A percentile compares a stretch with the other conserved stretches of the same genome.
Conservation (phyloP, 2,329 filamentous ascomycete species). For the Exophiala phaeomuriformis region DNA sequence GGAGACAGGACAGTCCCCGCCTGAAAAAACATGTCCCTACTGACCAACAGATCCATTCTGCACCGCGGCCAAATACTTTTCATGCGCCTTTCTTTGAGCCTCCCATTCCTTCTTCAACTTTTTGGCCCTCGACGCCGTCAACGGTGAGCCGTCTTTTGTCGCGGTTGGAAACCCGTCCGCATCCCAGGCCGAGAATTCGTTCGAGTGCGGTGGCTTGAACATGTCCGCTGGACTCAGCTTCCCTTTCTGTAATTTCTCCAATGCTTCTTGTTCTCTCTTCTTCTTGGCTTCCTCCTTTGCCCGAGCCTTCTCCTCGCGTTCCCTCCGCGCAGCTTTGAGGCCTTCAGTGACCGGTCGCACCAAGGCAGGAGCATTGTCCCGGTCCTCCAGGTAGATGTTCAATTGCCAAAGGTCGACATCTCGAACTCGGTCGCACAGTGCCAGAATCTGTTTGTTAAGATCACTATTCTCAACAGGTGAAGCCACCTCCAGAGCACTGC, state of each 20-base stretch:
- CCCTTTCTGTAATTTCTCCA: slow-evolving; percentile 47
- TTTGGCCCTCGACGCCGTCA: slow-evolving; percentile 72
- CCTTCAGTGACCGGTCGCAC: slow-evolving; percentile 60
- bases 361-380: slow-evolving; percentile 60
- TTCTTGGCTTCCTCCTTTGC: slow-evolving; percentile 52
- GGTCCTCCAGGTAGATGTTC: slow-evolving; percentile 82
- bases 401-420: slow-evolving; percentile 74
- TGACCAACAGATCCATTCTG: slow-evolving; percentile 11
- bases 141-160: slow-evolving; percentile 67
- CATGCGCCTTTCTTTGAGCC: slow-evolving; percentile 76
- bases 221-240: slow-evolving; percentile 52
- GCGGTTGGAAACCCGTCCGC: slow-evolving; percentile 71
- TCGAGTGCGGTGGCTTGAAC: slow-evolving; percentile 46
- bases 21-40: background rate
- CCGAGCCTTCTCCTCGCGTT: slow-evolving; percentile 45
- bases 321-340: slow-evolving; percentile 48
- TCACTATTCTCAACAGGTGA: slow-evolving; percentile 43
- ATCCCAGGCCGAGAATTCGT: slow-evolving; percentile 71
- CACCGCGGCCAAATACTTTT: slow-evolving; percentile 46
- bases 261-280: slow-evolving; percentile 48
- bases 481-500: slow-evolving; percentile 37
- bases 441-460: slow-evolving; percentile 64
- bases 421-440: slow-evolving; percentile 70
- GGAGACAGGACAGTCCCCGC: too few relatives aligned
- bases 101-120: slow-evolving; percentile 86